Percentiles rank a stretch among this genome's conserved stretches.
These are phyloP conservation scores for Candida montana DNA, from an alignment of 805 yeast species.

Conservation along the genomic window DNA sequence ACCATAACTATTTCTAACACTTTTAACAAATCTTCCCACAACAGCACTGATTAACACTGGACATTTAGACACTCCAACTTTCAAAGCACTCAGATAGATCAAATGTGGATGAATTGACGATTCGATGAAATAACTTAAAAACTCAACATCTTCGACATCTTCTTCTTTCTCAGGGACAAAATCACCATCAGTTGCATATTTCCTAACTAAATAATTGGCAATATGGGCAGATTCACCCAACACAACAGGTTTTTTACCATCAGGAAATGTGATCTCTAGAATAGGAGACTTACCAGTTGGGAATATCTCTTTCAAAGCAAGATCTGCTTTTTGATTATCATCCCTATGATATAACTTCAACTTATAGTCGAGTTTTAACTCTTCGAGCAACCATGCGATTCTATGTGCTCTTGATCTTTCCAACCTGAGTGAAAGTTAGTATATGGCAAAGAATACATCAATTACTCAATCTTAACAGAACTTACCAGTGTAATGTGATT, in stretches of 20 bases:
- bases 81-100: constrained; percentile 31
- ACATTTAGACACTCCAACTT: constrained; percentile 34
- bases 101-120: constrained; percentile 52
- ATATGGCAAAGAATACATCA: neutral
- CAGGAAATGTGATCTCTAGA: constrained; percentile 38
- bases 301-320: constrained; percentile 45
- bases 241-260: constrained; percentile 24
- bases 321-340: constrained; percentile 43
- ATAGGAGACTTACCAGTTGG: constrained; percentile 64
- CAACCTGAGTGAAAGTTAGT: constrained; percentile 10
- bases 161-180: constrained; percentile 35
- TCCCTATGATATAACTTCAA: constrained; percentile 48
- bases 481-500: constrained; percentile 21
- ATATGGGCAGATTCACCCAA: constrained; percentile 61
- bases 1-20: constrained; percentile 45
- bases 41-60: constrained; percentile 46
- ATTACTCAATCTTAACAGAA: neutral
- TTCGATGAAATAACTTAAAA: constrained; percentile 54
- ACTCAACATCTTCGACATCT: constrained; percentile 41
- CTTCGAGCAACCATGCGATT: constrained; percentile 60
- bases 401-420: constrained; percentile 53
- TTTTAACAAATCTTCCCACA: constrained; percentile 37
- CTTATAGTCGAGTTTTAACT: constrained; percentile 49
- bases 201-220: constrained; percentile 42
- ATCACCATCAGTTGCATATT: constrained; percentile 40